These are phyloP conservation scores for Aspergillus sp. DNA, from an alignment of 2,329 filamentous ascomycete species.

Conservation along the genomic window DNA sequence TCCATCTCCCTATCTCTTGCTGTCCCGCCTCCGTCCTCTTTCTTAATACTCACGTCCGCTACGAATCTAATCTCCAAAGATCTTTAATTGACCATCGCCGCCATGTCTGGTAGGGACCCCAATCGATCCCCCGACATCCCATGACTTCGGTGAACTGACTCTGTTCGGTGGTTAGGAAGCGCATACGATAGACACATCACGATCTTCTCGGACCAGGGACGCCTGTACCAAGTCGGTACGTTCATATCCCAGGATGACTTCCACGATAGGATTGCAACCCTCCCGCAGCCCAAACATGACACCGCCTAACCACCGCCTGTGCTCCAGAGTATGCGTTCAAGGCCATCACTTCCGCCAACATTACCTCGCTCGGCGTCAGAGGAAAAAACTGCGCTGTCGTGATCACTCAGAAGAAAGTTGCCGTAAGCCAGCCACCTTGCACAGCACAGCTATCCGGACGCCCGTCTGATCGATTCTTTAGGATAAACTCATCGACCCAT, in stretches of 20 bases:
- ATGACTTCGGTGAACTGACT: conserved; percentile 31
- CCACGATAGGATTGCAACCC: neutral
- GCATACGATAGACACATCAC: conserved; percentile 98
- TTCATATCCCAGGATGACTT: conserved; percentile 1
- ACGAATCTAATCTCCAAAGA: conserved; percentile 9
- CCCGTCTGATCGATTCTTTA: conserved; percentile 40
- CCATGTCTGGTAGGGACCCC: conserved; percentile 44
- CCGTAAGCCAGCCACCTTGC: conserved; percentile 61
- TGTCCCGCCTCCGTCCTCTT: conserved; percentile 10
- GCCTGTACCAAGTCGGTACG: conserved; percentile 97
- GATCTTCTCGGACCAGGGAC: conserved; percentile 98
- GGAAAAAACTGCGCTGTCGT: conserved; percentile 98
- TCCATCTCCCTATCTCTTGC: conserved; percentile 20
- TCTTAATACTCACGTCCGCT: conserved; percentile 4
- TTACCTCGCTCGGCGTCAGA: conserved; percentile 93
- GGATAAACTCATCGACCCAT: conserved; percentile 98
- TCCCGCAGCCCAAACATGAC: conserved; percentile 9
- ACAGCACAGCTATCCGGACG: neutral
- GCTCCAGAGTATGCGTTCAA: conserved; percentile 98
- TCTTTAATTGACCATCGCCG: conserved; percentile 20
- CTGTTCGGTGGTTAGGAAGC: conserved; percentile 57
- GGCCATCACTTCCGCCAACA: conserved; percentile 98
- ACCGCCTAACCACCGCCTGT: conserved; percentile 31
- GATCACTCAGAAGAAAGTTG: conserved; percentile 98
- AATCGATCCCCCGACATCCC: conserved; percentile 13